phyloP scores from a whole-genome alignment of 352 stramenopile species.

The Globisporangium alternatum region DNA sequence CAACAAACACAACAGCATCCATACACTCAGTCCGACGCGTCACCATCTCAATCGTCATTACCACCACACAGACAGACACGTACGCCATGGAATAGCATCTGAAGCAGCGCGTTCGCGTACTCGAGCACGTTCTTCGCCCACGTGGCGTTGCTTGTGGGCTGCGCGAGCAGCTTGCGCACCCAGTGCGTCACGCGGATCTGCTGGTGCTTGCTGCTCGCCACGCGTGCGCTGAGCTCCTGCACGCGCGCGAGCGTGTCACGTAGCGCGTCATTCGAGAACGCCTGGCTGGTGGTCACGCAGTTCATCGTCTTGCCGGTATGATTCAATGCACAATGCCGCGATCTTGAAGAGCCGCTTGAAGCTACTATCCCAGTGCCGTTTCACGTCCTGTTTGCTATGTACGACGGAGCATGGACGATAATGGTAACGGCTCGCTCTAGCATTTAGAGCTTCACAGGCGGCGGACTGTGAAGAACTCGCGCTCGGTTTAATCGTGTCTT shows the following conservation, averaged over 20 bases:
- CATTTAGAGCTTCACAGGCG: background rate
- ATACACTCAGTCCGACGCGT: background rate
- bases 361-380: background rate
- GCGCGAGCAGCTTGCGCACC: constrained; percentile 50
- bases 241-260: constrained; percentile 34
- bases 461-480: background rate
- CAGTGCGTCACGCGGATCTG: constrained; percentile 60
- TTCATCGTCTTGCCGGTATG: constrained; percentile 3
- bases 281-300: background rate
- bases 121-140: constrained; percentile 60
- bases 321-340: background rate
- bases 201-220: constrained; percentile 41
- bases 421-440: background rate
- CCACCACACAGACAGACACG: background rate
- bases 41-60: background rate
- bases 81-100: constrained; percentile 56
- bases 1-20: background rate
- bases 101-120: constrained; percentile 40
- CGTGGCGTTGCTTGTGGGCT: constrained; percentile 47
- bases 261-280: constrained; percentile 26
- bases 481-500: background rate
- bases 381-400: background rate
- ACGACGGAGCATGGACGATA: background rate
- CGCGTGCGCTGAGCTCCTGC: constrained; percentile 31
- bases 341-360: background rate